A percentile compares a stretch with the other conserved stretches of the same genome.
Evolutionary conservation across 2,329 filamentous ascomycete genomes (phyloP).

Genomic region (Diaporthe ampelina): DNA sequence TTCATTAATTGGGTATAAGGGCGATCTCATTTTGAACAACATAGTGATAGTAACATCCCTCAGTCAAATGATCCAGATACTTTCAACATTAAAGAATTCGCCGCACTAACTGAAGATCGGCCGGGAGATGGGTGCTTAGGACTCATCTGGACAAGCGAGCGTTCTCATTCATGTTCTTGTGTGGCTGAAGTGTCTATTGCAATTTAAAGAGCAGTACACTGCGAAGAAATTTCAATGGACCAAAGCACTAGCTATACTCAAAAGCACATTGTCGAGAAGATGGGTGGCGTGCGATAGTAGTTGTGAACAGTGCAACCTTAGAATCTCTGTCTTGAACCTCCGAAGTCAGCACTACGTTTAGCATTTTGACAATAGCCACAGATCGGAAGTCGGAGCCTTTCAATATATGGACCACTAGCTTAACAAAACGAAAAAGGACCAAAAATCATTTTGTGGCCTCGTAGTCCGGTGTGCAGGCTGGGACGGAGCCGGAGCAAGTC

Average conservation of each 20-base stretch:
- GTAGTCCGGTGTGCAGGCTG: background rate
- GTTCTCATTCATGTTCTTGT: too few relatives aligned
- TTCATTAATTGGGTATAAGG: background rate
- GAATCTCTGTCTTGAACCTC: background rate
- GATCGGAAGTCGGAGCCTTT: background rate
- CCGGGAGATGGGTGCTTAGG: background rate
- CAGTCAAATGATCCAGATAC: too few relatives aligned
- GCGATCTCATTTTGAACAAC: background rate
- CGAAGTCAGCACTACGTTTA: background rate
- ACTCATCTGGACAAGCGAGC: background rate
- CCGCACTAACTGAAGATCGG: background rate
- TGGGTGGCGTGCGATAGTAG: too few relatives aligned
- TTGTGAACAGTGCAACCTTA: background rate
- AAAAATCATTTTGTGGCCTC: too few relatives aligned
- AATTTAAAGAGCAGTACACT: background rate
- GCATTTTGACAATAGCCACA: background rate
- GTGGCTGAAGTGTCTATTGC: too few relatives aligned
- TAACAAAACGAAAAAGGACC: too few relatives aligned
- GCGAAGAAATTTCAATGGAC: background rate
- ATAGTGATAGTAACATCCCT: background rate
- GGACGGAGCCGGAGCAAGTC: constrained; percentile 17
- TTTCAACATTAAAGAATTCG: background rate
- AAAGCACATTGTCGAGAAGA: background rate
- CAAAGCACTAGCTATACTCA: background rate
- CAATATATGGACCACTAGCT: too few relatives aligned